Evolutionary conservation across 208 protist genomes (phyloP).

Genomic region (Crithidia thermophila): DNA sequence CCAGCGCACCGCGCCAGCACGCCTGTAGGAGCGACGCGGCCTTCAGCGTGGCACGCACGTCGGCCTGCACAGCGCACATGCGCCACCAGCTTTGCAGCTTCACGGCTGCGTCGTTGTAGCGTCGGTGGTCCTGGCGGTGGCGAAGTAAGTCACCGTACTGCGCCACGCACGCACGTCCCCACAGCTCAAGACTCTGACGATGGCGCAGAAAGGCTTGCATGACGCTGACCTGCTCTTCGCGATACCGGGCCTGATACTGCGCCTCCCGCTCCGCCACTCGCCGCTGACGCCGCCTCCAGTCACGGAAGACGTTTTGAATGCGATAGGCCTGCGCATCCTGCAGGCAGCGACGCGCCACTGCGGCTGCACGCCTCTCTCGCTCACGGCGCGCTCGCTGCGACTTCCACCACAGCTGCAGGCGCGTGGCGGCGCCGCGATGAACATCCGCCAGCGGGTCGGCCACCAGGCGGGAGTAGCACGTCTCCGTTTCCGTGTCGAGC

Average conservation of each 20-base stretch:
- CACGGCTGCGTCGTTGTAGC: constrained; percentile 31
- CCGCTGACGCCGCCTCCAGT: constrained; percentile 33
- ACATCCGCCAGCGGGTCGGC: constrained; percentile 20
- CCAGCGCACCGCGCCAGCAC: constrained; percentile 13
- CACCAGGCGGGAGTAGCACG: constrained; percentile 33
- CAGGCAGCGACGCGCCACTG: constrained; percentile 12
- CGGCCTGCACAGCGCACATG: constrained; percentile 23
- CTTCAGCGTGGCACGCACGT: neutral
- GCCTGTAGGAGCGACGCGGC: constrained; percentile 19
- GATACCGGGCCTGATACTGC: constrained; percentile 27
- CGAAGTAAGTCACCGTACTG: constrained; percentile 19
- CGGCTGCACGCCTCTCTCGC: constrained; percentile 7
- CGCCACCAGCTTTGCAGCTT: constrained; percentile 60
- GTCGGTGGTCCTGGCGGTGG: constrained; percentile 13
- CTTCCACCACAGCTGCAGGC: constrained; percentile 31
- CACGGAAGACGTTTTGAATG: constrained; percentile 41
- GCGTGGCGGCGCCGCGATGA: constrained; percentile 9
- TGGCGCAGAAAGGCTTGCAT: constrained; percentile 46
- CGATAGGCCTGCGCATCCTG: constrained; percentile 31
- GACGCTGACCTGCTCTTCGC: constrained; percentile 22
- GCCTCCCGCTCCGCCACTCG: constrained; percentile 24
- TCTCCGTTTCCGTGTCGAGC: constrained; percentile 23
- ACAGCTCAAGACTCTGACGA: constrained; percentile 44
- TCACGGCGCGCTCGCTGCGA: constrained; percentile 5
- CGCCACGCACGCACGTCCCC: constrained; percentile 28